phyloP scores from a whole-genome alignment of 169 alveolate species.

The Theileria equi region DNA sequence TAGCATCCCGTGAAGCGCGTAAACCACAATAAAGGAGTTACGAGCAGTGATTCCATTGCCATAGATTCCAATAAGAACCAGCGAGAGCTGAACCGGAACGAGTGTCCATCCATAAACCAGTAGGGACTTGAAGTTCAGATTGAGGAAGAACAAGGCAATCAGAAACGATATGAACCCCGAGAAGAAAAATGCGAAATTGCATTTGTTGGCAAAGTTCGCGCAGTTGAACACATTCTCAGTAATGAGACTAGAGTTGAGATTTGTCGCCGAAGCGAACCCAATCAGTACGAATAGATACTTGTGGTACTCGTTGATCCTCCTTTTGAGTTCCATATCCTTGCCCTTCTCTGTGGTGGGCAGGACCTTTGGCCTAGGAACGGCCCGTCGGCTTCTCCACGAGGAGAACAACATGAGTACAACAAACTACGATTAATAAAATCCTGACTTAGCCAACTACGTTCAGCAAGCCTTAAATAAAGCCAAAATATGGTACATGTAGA shows the following conservation, averaged over 20 bases:
- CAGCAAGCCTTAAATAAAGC: too few species aligned
- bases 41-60: conserved; percentile 9
- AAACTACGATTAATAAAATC: too few species aligned
- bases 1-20: conserved; percentile 2
- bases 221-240: conserved; percentile 13
- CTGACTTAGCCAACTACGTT: too few species aligned
- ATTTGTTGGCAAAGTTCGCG: conserved; percentile 10
- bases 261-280: conserved; percentile 3
- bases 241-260: conserved; percentile 3
- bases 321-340: too few species aligned
- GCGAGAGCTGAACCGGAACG: conserved; percentile 1
- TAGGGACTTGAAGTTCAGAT: background rate
- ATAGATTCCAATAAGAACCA: background rate
- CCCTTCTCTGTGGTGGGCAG: too few species aligned
- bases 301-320: background rate
- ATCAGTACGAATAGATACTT: conserved; percentile 6
- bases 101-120: conserved; percentile 3
- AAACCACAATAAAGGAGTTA: conserved; percentile 2
- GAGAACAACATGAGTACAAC: too few species aligned
- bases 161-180: background rate
- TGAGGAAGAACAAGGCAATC: background rate
- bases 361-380: too few species aligned
- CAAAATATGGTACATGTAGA: too few species aligned
- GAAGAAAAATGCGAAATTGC: background rate
- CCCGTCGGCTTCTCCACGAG: too few species aligned